Conservation (phyloP, 2,329 filamentous ascomycete species). For the Fusarium sp. region DNA sequence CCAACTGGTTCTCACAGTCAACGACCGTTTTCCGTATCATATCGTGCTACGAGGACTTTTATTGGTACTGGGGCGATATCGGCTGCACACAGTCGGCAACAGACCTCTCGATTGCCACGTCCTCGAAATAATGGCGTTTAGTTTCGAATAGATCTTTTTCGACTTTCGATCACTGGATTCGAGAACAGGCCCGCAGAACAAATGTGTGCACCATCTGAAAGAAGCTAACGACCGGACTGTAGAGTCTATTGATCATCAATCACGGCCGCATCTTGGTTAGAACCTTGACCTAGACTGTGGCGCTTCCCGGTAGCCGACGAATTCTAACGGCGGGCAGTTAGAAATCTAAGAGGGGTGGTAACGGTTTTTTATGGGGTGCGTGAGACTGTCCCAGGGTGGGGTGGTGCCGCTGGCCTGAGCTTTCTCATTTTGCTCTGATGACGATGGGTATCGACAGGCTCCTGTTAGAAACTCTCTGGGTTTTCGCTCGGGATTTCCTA, state of each 20-base stretch:
- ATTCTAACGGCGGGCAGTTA: constrained; percentile 28
- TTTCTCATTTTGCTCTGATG: constrained; percentile 35
- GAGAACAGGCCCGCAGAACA: neutral
- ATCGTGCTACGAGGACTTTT: neutral
- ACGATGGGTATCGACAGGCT: constrained; percentile 19
- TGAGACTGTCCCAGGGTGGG: constrained; percentile 23
- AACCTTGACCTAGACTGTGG: constrained; percentile 40
- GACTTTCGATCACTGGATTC: neutral
- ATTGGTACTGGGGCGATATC: neutral
- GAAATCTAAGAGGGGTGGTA: constrained; percentile 24
- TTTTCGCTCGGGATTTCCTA: neutral
- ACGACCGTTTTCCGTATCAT: neutral
- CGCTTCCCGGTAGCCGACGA: constrained; percentile 33
- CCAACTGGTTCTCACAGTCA: constrained; percentile 5
- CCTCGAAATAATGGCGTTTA: neutral
- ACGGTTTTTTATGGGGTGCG: constrained; percentile 38
- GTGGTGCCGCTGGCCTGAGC: constrained; percentile 20
- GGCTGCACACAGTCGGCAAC: neutral
- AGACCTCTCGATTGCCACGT: neutral
- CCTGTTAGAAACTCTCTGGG: constrained; percentile 3
- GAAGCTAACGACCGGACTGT: neutral
- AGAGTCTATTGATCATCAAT: constrained; percentile 28
- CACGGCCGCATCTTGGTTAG: constrained; percentile 13
- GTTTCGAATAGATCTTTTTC: neutral
- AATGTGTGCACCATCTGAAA: neutral